Percentiles rank a stretch among this genome's conserved stretches.
These are phyloP conservation scores for Arachnomyces sp. DNA, from an alignment of 2,329 filamentous ascomycete genomes.

Conservation along the genomic window DNA sequence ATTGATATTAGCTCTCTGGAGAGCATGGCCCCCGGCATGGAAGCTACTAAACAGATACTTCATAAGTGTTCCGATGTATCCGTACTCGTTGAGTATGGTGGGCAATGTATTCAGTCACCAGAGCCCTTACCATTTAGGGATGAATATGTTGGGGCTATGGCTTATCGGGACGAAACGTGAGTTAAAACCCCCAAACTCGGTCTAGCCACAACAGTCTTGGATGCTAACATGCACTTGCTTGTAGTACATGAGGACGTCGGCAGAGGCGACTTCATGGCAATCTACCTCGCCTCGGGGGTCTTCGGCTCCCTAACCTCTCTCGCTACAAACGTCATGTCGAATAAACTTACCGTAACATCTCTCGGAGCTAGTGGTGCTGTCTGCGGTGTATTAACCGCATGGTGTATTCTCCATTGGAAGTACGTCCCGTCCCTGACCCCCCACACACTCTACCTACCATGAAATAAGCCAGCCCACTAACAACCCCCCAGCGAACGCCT, in stretches of 20 bases:
- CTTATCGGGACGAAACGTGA: slow-evolving; percentile 45
- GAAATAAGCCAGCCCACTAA: background rate
- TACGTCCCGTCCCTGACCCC: slow-evolving; percentile 17
- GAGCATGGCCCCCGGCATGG: slow-evolving; percentile 45
- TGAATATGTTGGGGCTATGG: slow-evolving; percentile 48
- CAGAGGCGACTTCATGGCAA: slow-evolving; percentile 46
- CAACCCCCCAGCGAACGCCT: slow-evolving; percentile 28
- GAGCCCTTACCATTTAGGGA: slow-evolving; percentile 41
- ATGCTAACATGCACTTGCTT: slow-evolving; percentile 1
- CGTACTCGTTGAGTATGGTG: slow-evolving; percentile 44
- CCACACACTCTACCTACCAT: background rate
- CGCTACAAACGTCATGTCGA: slow-evolving; percentile 34
- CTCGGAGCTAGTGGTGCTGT: slow-evolving; percentile 46
- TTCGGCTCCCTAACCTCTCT: slow-evolving; percentile 42
- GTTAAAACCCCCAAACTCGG: slow-evolving; percentile 9
- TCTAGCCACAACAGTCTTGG: background rate
- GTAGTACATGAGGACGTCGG: slow-evolving; percentile 48
- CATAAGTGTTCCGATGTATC: slow-evolving; percentile 44
- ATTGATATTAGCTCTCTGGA: slow-evolving; percentile 45
- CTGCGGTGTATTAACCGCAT: slow-evolving; percentile 42
- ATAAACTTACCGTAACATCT: slow-evolving; percentile 37
- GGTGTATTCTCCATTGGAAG: slow-evolving; percentile 40
- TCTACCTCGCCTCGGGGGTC: slow-evolving; percentile 43
- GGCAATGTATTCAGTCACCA: slow-evolving; percentile 52
- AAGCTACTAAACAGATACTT: slow-evolving; percentile 49